Evolutionary conservation across 2,329 filamentous ascomycete species (phyloP).

Genomic region (Fusarium papillatum): DNA sequence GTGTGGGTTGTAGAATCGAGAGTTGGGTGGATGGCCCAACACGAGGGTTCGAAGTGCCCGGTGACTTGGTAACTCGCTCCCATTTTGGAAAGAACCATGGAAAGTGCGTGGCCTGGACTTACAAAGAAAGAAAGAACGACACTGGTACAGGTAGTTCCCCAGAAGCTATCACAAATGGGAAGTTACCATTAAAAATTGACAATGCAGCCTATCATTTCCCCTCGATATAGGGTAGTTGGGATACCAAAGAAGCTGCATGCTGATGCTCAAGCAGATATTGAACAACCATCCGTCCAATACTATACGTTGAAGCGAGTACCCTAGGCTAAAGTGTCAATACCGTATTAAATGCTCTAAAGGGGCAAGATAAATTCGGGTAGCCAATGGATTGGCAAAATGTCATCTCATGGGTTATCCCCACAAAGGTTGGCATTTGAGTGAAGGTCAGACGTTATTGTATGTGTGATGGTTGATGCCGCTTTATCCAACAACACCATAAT

Average conservation of each 20-base stretch:
- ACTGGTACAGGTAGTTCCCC: neutral
- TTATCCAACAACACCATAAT: neutral
- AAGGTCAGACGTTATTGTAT: neutral
- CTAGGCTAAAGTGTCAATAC: no score
- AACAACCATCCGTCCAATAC: neutral
- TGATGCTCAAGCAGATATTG: neutral
- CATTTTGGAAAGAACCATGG: neutral
- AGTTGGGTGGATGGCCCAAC: neutral
- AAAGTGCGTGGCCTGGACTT: neutral
- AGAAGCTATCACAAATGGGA: neutral
- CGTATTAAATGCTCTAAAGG: neutral
- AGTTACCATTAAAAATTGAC: neutral
- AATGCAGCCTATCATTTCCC: neutral
- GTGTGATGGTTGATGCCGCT: neutral
- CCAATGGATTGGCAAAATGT: neutral
- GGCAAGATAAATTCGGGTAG: neutral
- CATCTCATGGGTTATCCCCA: neutral
- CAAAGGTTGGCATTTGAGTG: neutral
- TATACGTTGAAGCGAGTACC: neutral
- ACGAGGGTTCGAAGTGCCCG: neutral
- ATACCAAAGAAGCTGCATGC: neutral
- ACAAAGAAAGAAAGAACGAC: neutral
- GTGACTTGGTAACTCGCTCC: neutral
- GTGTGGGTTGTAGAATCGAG: neutral
- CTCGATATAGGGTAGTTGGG: neutral